Evolutionary conservation across 2,329 filamentous ascomycete genomes (phyloP), one percentile per base, ranked within the genome.

Genomic region (Aspergillus eucalypticola): DNA sequence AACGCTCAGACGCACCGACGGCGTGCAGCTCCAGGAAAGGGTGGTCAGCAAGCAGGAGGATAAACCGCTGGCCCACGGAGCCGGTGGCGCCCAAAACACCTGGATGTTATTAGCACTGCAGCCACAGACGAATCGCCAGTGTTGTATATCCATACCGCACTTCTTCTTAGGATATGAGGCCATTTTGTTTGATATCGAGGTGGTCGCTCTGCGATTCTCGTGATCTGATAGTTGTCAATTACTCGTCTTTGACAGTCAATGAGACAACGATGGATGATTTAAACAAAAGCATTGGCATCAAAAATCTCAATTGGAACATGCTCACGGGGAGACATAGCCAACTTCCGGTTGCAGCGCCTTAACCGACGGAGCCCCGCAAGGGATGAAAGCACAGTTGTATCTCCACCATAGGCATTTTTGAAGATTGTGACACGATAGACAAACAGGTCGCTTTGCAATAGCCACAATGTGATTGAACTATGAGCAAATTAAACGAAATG

Each of bases 11-110:
- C 38, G 95, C 95, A 64, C 95, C 95, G 53, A 98, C 86, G 60
- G 92, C 92, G 66, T 95, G 90, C 60, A 98, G 88, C 65, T 87
- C 87, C 71, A 98, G 90, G 76, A 90, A 86, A 15, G 94, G 93
- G 79, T 98, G 94, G 57, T 92, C 85, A 48, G 91, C 88, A 64
- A 98, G 89, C 55, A 98, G 86, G 35, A 97, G 88, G 74, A 98
- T 95, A 78, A 98, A 98, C 71, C 95, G 88, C 79, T 96, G 92
- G 69, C 94, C 94, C 13, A 98, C 94, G 38, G 92, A 96, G 73
- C 95, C 95, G 32, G 94, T 98, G 78, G 90, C 91, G 69, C 94
- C 93, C 59, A 97, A 86, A 60, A 97, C 92, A 75, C 86, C 86
- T 88, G 51, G 41, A 42, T 2, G 6, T 44, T 35, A 57, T 75